Evolutionary conservation across 75 land plant genomes (phyloP).

Genomic region (Pinus tabuliformis): DNA sequence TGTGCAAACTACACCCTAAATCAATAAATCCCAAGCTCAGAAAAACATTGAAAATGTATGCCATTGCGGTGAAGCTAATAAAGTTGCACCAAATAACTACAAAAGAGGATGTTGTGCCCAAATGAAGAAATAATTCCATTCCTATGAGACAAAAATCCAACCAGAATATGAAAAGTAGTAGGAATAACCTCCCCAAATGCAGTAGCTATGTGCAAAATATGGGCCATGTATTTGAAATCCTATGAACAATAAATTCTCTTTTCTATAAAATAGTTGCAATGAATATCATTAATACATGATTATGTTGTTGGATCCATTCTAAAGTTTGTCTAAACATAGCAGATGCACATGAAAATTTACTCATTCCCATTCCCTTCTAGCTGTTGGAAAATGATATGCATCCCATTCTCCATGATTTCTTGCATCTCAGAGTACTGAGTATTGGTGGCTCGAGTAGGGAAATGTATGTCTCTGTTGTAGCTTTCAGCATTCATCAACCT

Average conservation of each 20-base stretch:
- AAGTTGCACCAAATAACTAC: constrained; percentile 55
- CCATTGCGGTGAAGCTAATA: constrained; percentile 50
- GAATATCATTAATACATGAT: constrained; percentile 18
- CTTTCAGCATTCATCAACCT: too few relatives aligned
- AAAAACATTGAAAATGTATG: constrained; percentile 44
- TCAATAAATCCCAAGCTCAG: too few relatives aligned
- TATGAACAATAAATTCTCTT: constrained; percentile 13
- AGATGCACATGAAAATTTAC: background rate
- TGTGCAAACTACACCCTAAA: too few relatives aligned
- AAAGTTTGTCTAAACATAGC: constrained; percentile 7
- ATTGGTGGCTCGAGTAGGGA: too few relatives aligned
- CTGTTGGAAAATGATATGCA: background rate
- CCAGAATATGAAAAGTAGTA: constrained; percentile 61
- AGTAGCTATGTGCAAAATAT: too few relatives aligned
- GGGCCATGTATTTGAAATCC: constrained; percentile 24
- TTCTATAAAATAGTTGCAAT: constrained; percentile 3
- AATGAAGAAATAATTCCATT: constrained; percentile 39
- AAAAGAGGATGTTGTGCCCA: constrained; percentile 66
- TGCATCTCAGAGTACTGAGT: too few relatives aligned
- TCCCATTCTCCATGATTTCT: background rate
- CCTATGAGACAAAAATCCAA: constrained; percentile 58
- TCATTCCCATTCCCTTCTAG: background rate
- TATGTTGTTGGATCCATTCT: constrained; percentile 29
- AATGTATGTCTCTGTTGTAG: too few relatives aligned
- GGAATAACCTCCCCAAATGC: too few relatives aligned